A percentile compares a stretch with the other conserved stretches of the same genome.
These are phyloP conservation scores for Phytophthora meadii DNA, from an alignment of 352 stramenopile genomes.

Conservation along the genomic window DNA sequence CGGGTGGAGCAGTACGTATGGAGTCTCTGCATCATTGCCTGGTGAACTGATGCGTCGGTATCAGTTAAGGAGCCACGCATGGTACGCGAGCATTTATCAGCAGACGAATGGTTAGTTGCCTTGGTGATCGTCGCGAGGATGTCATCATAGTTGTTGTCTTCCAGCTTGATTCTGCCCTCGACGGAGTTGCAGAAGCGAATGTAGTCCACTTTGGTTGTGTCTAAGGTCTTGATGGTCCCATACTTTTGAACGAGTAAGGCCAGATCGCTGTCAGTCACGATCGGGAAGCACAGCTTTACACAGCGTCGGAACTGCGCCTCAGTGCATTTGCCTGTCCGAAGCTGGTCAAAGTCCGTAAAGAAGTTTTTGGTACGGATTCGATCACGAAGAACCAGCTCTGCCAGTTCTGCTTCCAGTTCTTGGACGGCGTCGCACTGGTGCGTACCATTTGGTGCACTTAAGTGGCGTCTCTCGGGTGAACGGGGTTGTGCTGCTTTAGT, in stretches of 20 bases:
- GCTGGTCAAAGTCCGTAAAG: constrained; percentile 83
- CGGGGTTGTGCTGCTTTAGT: constrained; percentile 33
- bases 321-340: constrained; percentile 78
- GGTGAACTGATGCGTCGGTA: constrained; percentile 48
- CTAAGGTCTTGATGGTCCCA: constrained; percentile 37
- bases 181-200: constrained; percentile 75
- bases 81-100: constrained; percentile 65
- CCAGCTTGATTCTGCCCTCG: constrained; percentile 48
- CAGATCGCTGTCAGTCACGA: constrained; percentile 69
- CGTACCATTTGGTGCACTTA: constrained; percentile 38
- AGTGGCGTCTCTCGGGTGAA: constrained; percentile 65
- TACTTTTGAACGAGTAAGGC: constrained; percentile 72
- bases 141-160: constrained; percentile 64
- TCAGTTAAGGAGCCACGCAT: constrained; percentile 64
- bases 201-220: constrained; percentile 78
- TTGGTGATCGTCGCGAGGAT: constrained; percentile 51
- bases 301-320: constrained; percentile 83
- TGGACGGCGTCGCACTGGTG: constrained; percentile 39
- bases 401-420: constrained; percentile 66
- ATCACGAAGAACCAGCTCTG: constrained; percentile 66
- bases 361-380: constrained; percentile 88
- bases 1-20: constrained; percentile 62
- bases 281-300: constrained; percentile 78
- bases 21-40: constrained; percentile 69
- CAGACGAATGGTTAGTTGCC: constrained; percentile 32